Evolutionary conservation across 352 stramenopile species (phyloP).

Genomic region (Globisporangium orthogonon): DNA sequence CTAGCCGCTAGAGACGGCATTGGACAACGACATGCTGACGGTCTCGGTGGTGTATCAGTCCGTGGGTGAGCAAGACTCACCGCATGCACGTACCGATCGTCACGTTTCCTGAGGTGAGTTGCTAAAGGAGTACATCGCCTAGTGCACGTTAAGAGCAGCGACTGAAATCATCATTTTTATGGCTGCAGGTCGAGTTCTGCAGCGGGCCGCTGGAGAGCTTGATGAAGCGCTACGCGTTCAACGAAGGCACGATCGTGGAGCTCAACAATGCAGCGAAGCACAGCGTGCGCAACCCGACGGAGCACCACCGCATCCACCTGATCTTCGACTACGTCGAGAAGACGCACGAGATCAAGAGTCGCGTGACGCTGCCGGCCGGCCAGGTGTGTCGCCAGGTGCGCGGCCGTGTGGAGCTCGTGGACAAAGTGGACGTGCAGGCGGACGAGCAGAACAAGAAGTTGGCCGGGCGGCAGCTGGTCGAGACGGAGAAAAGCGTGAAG

Average conservation of each 20-base stretch:
- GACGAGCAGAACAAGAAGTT: conserved; percentile 18
- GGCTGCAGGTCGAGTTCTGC: conserved; percentile 32
- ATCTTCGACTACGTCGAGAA: conserved; percentile 96
- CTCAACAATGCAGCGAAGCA: conserved; percentile 97
- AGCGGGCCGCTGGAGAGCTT: conserved; percentile 50
- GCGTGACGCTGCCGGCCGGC: conserved; percentile 24
- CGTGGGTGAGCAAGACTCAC: conserved; percentile 92
- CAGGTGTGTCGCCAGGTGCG: conserved; percentile 48
- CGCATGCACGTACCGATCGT: conserved; percentile 92
- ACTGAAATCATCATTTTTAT: neutral
- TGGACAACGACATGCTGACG: too few species aligned
- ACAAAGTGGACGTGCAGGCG: conserved; percentile 18
- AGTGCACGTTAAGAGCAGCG: neutral
- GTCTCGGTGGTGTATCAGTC: conserved; percentile 4
- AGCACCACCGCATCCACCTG: conserved; percentile 89
- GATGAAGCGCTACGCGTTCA: conserved; percentile 77
- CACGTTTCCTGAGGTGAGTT: conserved; percentile 44
- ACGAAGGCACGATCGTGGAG: conserved; percentile 91
- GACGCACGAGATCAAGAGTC: conserved; percentile 13
- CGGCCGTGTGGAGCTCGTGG: conserved; percentile 40
- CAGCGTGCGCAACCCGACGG: conserved; percentile 83
- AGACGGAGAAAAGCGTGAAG: conserved; percentile 22
- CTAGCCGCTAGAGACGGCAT: neutral
- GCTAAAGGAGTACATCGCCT: too few species aligned
- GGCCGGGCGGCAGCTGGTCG: conserved; percentile 21